Evolutionary conservation across 2,329 filamentous ascomycete species (phyloP).

Genomic region (Pseudogymnoascus destructans): DNA sequence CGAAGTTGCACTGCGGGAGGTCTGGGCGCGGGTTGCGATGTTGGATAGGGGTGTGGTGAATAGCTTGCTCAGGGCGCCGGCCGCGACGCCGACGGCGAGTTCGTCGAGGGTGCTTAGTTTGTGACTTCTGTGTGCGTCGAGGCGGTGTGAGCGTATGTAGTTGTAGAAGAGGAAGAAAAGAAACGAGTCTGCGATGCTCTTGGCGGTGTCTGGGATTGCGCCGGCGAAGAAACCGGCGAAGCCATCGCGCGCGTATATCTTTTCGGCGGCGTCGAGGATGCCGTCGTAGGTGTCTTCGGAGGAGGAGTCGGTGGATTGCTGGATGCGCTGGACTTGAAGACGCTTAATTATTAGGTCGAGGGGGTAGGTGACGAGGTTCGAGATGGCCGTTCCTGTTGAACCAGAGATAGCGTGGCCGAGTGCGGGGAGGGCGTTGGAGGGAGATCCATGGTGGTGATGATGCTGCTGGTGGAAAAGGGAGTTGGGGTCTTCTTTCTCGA

Average conservation of each 20-base stretch:
- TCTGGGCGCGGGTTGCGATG: constrained; percentile 72
- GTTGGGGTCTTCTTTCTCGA: constrained; percentile 28
- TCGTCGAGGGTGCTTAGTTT: constrained; percentile 46
- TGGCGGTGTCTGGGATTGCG: constrained; percentile 48
- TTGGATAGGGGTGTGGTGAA: constrained; percentile 73
- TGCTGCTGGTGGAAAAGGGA: constrained; percentile 30
- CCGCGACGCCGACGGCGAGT: constrained; percentile 57
- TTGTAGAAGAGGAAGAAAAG: constrained; percentile 79
- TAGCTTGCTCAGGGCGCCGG: constrained; percentile 61
- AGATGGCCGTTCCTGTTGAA: constrained; percentile 62
- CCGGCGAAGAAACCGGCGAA: constrained; percentile 57
- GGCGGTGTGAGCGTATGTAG: constrained; percentile 28
- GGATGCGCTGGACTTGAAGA: constrained; percentile 59
- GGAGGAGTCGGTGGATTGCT: constrained; percentile 30
- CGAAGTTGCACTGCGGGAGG: constrained; percentile 30
- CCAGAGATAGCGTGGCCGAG: constrained; percentile 74
- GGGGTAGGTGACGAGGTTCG: constrained; percentile 68
- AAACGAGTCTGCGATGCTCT: constrained; percentile 62
- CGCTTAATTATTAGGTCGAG: constrained; percentile 71
- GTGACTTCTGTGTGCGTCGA: constrained; percentile 15
- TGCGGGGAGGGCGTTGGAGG: constrained; percentile 45
- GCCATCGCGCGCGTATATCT: constrained; percentile 61
- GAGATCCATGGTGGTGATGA: constrained; percentile 21
- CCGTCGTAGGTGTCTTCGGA: constrained; percentile 42
- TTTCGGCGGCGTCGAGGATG: constrained; percentile 54